Conservation (phyloP, 2,329 filamentous ascomycete species). For the Neofusicoccum sp. region DNA sequence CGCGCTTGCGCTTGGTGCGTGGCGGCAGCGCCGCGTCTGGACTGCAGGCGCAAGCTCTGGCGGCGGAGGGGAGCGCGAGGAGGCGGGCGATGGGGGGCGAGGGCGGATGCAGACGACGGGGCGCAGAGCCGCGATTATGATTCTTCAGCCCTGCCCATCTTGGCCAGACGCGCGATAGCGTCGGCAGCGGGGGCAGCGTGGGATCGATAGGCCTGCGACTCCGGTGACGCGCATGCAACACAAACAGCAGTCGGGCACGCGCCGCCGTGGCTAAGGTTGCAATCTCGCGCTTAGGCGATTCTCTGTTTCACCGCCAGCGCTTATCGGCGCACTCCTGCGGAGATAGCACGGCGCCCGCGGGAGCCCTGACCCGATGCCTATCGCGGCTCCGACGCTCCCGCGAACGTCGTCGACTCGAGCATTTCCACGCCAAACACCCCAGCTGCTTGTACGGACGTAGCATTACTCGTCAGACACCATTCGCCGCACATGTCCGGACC, state of each 20-base stretch:
- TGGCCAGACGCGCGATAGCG: conserved; percentile 12
- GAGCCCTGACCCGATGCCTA: not conserved
- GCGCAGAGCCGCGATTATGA: conserved; percentile 12
- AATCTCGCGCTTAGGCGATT: conserved; percentile 3
- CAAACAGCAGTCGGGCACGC: not conserved
- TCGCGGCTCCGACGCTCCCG: not conserved
- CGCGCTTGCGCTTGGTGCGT: not conserved
- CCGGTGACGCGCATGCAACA: too few species aligned
- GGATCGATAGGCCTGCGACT: conserved; percentile 8
- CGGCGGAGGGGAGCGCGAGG: not conserved
- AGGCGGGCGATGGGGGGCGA: not conserved
- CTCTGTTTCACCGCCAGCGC: not conserved
- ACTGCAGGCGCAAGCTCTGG: too few species aligned
- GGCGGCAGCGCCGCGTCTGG: not conserved
- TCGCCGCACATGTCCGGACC: too few species aligned
- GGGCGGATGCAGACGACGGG: not conserved
- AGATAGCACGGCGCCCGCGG: conserved; percentile 1
- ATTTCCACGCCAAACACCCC: too few species aligned
- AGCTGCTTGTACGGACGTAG: conserved; percentile 1
- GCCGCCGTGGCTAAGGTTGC: not conserved
- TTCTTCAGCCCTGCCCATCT: not conserved
- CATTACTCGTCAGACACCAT: not conserved
- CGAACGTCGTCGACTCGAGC: too few species aligned
- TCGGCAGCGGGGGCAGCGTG: conserved; percentile 7
- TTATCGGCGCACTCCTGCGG: not conserved